Percentiles rank a stretch among this genome's conserved stretches.
Evolutionary conservation across 2,329 filamentous ascomycete genomes (phyloP).

Genomic region (Colletotrichum australisinense): DNA sequence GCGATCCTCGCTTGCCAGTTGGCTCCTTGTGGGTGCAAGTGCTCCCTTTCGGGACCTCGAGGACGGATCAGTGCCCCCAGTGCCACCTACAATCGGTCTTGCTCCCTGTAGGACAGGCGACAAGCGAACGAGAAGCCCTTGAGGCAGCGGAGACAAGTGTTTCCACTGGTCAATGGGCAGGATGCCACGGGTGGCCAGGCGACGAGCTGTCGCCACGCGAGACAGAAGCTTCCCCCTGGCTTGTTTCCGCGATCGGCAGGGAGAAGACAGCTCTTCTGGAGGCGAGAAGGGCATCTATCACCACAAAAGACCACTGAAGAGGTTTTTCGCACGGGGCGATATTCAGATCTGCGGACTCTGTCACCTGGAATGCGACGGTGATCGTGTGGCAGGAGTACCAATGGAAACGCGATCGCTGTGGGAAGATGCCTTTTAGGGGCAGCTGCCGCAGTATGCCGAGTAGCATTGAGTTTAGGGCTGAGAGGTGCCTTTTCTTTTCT

Average conservation of each 20-base stretch:
- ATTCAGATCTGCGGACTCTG: conserved; percentile 4
- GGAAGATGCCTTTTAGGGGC: not conserved
- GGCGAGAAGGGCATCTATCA: not conserved
- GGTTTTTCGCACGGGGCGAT: not conserved
- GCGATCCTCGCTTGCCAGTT: conserved; percentile 1
- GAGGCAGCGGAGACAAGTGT: not conserved
- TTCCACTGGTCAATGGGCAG: conserved; percentile 13
- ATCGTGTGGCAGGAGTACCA: not conserved
- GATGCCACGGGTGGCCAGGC: not conserved
- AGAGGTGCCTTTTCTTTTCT: not conserved
- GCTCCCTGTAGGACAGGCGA: not conserved
- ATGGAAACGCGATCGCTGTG: not conserved
- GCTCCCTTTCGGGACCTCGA: not conserved
- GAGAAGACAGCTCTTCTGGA: not conserved
- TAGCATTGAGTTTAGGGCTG: not conserved
- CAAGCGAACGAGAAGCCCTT: not conserved
- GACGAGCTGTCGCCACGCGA: not conserved
- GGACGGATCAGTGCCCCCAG: not conserved
- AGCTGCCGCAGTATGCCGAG: not conserved
- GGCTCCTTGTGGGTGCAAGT: not conserved
- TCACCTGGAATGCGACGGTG: conserved; percentile 4
- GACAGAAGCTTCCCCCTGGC: not conserved
- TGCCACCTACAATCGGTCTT: not conserved
- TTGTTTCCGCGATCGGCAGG: conserved; percentile 10
- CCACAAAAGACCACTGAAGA: not conserved